Evolutionary conservation across 441 rosid genomes (phyloP).

Genomic region (Melastoma candidum): DNA sequence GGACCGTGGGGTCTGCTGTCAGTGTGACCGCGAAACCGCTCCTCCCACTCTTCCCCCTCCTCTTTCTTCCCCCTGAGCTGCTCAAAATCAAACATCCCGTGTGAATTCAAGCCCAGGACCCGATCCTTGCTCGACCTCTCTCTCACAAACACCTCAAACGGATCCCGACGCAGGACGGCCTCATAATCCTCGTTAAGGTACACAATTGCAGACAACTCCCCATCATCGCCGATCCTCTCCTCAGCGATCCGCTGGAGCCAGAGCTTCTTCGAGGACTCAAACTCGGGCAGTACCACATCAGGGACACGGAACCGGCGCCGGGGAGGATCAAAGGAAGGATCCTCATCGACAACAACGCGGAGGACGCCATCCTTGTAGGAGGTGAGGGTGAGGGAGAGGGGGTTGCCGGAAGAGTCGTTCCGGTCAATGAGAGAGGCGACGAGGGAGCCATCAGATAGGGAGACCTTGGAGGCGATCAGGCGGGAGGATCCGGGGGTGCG

Average conservation of each 20-base stretch:
- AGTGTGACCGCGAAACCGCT: slow-evolving; percentile 68
- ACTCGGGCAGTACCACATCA: slow-evolving; percentile 55
- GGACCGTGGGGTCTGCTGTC: slow-evolving; percentile 83
- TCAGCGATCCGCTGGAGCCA: slow-evolving; percentile 47
- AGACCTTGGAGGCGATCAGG: slow-evolving; percentile 37
- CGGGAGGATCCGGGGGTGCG: slow-evolving; percentile 59
- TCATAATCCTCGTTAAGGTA: slow-evolving; percentile 62
- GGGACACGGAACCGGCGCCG: slow-evolving; percentile 81
- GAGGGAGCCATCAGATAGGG: slow-evolving; percentile 63
- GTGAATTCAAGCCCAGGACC: slow-evolving; percentile 65
- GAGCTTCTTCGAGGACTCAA: slow-evolving; percentile 50
- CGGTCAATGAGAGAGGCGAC: slow-evolving; percentile 50
- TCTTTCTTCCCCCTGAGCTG: slow-evolving; percentile 59
- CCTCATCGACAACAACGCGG: slow-evolving; percentile 82
- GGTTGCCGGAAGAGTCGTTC: slow-evolving; percentile 32
- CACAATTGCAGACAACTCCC: slow-evolving; percentile 43
- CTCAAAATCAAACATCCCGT: slow-evolving; percentile 87
- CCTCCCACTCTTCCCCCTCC: slow-evolving; percentile 88
- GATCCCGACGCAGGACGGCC: slow-evolving; percentile 75
- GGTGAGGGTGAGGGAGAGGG: slow-evolving; percentile 63
- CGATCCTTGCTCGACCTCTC: slow-evolving; percentile 38
- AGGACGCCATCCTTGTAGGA: slow-evolving; percentile 54
- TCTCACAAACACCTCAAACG: slow-evolving; percentile 73
- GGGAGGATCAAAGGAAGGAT: slow-evolving; percentile 40
- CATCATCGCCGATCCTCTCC: slow-evolving; percentile 48